Base-by-base conservation (phyloP, 163 green algal species). In the Chloromonas sp. region DNA sequence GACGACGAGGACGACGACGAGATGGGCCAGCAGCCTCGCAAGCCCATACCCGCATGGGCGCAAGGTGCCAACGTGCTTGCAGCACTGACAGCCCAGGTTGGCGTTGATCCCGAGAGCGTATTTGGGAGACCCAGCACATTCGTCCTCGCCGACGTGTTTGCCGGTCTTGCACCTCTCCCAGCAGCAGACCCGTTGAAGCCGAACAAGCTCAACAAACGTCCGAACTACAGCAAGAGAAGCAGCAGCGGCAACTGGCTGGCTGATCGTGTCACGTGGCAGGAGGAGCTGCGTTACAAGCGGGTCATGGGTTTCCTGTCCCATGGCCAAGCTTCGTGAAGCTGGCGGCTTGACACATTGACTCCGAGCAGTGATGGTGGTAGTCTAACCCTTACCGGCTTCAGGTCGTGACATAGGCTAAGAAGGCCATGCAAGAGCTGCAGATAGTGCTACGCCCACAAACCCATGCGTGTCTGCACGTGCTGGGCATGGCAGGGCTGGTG, bases 231-330 rank as follows among this genome's bases (percentile, higher is more conserved):
- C 36, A 85, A 93, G 84, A 92, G 94, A 11, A 91, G 87, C 83
- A 95, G 91, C 91, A 97, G 92, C 80, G 93, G 91, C 70, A 93
- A 94, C 85, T 97, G 94, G 94, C 91, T 93, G 36, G 89, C 91
- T 59, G 94, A 97, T 88, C 85, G 92, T 5, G 86, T 96, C 57
- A 96, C 93, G 0, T 96, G 92, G 92, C 91, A 95, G 83, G 94
- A 97, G 85, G 93, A 96, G 81, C 83, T 95, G 59, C 78, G 59
- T 0, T 97, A 97, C 87, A 97, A 96, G 85, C 92, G 93, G 71
- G 85, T 87, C 1, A 95, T 96, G 92, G 94, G 94, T n/a, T 97
- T 93, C 88, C 78, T 94, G 8, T 94, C 36, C 36, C 36, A 36
- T 36, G 36, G 36, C 36, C 36, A 36, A 36, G 36, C 36, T 36